These are phyloP conservation scores for Zymoseptoria tritici DNA, from an alignment of 2,329 filamentous ascomycete species.

Conservation along the genomic window DNA sequence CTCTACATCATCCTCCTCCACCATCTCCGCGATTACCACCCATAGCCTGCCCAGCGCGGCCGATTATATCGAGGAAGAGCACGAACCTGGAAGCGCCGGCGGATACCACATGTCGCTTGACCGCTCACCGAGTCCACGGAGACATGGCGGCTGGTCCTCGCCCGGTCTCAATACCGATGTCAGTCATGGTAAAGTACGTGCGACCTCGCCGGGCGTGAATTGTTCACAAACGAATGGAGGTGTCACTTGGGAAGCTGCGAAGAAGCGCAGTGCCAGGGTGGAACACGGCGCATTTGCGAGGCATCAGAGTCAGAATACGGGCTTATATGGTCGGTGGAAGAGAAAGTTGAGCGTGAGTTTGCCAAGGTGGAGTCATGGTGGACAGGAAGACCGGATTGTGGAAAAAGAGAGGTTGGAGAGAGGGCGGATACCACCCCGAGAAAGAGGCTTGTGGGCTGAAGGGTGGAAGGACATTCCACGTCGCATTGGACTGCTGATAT, in stretches of 20 bases:
- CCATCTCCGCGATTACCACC: conserved; percentile 1
- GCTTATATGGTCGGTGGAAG: conserved; percentile 81
- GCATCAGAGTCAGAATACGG: conserved; percentile 69
- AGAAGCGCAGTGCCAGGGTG: conserved; percentile 65
- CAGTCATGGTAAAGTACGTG: conserved; percentile 52
- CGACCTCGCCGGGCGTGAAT: conserved; percentile 46
- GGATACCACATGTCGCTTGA: conserved; percentile 64
- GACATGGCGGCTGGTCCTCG: conserved; percentile 81
- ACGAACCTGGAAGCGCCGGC: conserved; percentile 3
- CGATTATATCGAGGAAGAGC: conserved; percentile 20
- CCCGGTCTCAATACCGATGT: conserved; percentile 58
- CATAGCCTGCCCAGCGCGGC: conserved; percentile 14
- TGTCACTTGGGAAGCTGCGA: conserved; percentile 76
- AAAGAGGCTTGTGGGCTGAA: background rate
- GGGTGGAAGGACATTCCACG: conserved; percentile 18
- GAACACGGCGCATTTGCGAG: conserved; percentile 60
- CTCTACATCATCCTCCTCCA: background rate
- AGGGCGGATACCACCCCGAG: conserved; percentile 30
- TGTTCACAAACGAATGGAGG: conserved; percentile 40
- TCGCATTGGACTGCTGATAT: conserved; percentile 22
- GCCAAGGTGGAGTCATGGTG: conserved; percentile 58
- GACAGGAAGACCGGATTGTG: conserved; percentile 44
- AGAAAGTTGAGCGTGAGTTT: conserved; percentile 72
- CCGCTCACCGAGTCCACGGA: conserved; percentile 76
- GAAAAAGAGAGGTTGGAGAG: conserved; percentile 72